Percentiles rank a stretch among this genome's conserved stretches.
Evolutionary conservation across 768 basidiomycete genomes (phyloP).

Genomic region (Mycena rosella): DNA sequence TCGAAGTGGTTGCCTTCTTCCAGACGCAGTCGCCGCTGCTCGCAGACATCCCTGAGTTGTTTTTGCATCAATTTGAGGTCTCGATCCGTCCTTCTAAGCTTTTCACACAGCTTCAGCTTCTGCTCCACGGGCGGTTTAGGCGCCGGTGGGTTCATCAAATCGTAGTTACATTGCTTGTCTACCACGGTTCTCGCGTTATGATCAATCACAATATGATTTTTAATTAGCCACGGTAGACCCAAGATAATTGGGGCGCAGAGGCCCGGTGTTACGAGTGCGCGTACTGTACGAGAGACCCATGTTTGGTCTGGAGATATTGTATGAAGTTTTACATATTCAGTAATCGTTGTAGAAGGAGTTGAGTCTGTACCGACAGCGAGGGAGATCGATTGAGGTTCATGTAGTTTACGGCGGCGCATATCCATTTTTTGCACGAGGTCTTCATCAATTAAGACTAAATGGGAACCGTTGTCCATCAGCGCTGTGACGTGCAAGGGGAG

Average conservation of each 20-base stretch:
- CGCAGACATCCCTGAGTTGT: neutral
- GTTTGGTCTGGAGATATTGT: neutral
- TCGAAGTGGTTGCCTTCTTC: neutral
- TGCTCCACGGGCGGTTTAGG: neutral
- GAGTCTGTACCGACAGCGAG: neutral
- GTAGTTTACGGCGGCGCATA: neutral
- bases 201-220: neutral
- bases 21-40: neutral
- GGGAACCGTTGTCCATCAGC: neutral
- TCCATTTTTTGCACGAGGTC: neutral
- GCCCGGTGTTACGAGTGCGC: neutral
- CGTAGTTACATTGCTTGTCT: neutral
- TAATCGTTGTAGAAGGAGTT: neutral
- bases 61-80: neutral
- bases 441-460: neutral
- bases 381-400: neutral
- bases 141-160: neutral
- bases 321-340: neutral
- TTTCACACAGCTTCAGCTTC: neutral
- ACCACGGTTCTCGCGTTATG: neutral
- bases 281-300: neutral
- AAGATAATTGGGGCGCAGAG: neutral
- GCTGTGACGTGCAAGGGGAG: no score
- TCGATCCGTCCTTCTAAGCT: neutral
- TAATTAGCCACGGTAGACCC: neutral